Base-by-base conservation (phyloP, 1,139 yeast genomes). In the Lodderomyces theae region DNA sequence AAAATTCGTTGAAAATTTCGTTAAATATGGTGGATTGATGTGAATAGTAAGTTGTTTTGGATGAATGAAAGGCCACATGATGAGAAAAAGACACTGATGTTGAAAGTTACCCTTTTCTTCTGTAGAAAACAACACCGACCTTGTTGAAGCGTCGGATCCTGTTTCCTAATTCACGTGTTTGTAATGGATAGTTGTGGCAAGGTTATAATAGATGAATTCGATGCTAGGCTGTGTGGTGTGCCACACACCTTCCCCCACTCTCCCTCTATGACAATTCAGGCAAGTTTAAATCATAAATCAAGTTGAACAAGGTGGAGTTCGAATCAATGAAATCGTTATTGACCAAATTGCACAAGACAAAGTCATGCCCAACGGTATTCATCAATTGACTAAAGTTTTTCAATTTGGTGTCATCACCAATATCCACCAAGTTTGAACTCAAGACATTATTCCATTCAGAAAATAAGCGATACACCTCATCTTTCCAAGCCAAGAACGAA, bases 401-500 rank as follows among this genome's bases (percentile, higher is more conserved):
- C 31, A 60, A 56, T 33, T 59, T 55, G 7, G 51, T 52, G 35
- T 58, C 65, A 35, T 61, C 60, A 25, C 68, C 66, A 21, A 30
- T 29, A 40, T 66, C 67, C 45, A 78, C 61, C 22, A 65, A 50
- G 37, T 64, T 63, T 45, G 69, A 60, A 49, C 64, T 59, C 46
- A 64, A 73, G 41, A 81, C 78, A 36, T 73, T 66, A 39, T 73
- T 69, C 98, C 98, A 92, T 59, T 88, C 96, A 36, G 76, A 68
- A 44, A 90, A 76, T 46, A 92, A 80, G 50, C 88, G 73, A 72
- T 77, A 92, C 28, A 92, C 94, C 63, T 92, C 98, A 60, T 90
- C 97, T 61, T 88, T 90, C 98, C 98, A 92, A 8, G 97, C 96
- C 53, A 87, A 69, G 64, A 88, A 88, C 3, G 95, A 85, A 22